Base-by-base conservation (phyloP, 225 moss, liverwort and hornwort genomes). In the Straminergon stramineum region DNA sequence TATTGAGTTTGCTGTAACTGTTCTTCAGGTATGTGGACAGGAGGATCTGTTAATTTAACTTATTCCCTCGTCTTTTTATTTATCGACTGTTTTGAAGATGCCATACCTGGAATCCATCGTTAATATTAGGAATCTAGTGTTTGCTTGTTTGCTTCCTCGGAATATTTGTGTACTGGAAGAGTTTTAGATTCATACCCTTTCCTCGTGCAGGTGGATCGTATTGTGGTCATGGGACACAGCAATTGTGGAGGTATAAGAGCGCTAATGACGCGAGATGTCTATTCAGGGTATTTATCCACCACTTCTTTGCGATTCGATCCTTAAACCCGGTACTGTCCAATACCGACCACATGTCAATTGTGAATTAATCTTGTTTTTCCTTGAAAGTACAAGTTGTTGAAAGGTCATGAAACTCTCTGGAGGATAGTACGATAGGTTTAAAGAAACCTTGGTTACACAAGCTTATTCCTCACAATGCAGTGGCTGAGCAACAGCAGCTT, bases 181-280 rank as follows among this genome's bases (percentile, higher is more conserved):
- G 30, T 90, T 84, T 84, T 31, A 86, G 83, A 90, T 82, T 45
- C 10, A 30, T 56, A 28, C 43, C n/a, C 52, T 79, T 51, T 73
- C 60, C 73, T 67, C 75, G 71, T 89, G 84, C 94, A 98, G 97
- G 98, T 98, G 73, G 96, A 97, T 56, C 95, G 93, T 79, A 95
- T 98, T 80, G 96, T 98, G 75, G 95, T 98, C 51, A 95, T 96
- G 90, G 98, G 98, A 61, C 98, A 98, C 91, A 96, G 97, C 83
- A 91, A 90, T 79, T 98, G 98, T 90, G 98, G 98, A 84, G 98
- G 98, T 75, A 97, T 98, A 81, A 93, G 61, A 86, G 98, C 98
- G 35, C 88, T 98, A 15, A 96, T 97, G 98, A 90, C 95, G 32
- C 95, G 95, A 85, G 91, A 92, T 84, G 90, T 87, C 67, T 91